These are phyloP conservation scores for Phaeotremella fagi DNA, from an alignment of 768 basidiomycete species.

Conservation along the genomic window DNA sequence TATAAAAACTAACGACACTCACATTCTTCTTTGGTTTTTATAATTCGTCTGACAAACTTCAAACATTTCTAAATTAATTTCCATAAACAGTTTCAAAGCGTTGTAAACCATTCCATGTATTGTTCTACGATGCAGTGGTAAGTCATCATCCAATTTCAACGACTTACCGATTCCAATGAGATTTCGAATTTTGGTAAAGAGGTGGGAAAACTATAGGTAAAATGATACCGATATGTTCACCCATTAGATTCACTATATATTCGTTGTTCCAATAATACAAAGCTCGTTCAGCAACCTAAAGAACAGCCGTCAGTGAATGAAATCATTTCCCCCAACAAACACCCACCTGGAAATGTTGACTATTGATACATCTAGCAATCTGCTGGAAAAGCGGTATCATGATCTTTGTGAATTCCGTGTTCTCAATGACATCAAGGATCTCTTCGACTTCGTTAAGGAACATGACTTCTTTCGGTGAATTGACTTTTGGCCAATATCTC, in stretches of 20 bases:
- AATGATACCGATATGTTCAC: constrained; percentile 81
- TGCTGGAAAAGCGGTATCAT: constrained; percentile 88
- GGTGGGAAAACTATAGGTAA: constrained; percentile 97
- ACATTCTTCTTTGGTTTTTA: constrained; percentile 81
- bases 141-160: neutral
- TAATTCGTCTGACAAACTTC: constrained; percentile 91
- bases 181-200: constrained; percentile 88
- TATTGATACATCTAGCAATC: constrained; percentile 93
- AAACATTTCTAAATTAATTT: constrained; percentile 94
- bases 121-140: constrained; percentile 57
- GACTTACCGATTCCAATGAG: constrained; percentile 95
- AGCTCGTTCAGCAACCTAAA: constrained; percentile 82
- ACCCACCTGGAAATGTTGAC: constrained; percentile 87
- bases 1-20: constrained; percentile 47
- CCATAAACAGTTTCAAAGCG: constrained; percentile 97
- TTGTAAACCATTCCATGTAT: constrained; percentile 99
- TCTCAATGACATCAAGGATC: constrained; percentile 95
- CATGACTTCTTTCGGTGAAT: constrained; percentile 99
- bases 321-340: neutral
- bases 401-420: constrained; percentile 92
- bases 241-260: constrained; percentile 98
- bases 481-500: constrained; percentile 98
- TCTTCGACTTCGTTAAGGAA: constrained; percentile 99
- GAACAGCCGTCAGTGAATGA: neutral
- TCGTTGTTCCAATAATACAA: constrained; percentile 99